A percentile compares a stretch with the other conserved stretches of the same genome.
phyloP scores from a whole-genome alignment of 139 green algal genomes.

The Closterium sp. region DNA sequence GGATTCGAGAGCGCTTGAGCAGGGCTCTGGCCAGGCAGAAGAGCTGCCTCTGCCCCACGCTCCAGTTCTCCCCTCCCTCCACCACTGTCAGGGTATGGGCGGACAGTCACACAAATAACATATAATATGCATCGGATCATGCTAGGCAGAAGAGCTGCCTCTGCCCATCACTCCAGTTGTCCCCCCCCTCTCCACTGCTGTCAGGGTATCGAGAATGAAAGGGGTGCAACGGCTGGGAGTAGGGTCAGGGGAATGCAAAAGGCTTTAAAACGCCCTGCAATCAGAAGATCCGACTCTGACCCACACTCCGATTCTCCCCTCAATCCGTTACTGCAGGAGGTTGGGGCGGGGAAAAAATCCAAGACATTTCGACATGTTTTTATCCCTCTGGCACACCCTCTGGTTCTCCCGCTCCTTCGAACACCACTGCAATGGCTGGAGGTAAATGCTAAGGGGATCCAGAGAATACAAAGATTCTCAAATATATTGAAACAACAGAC shows the following conservation, averaged over 20 bases:
- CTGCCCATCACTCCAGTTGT: neutral
- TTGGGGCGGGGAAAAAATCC: too few species aligned
- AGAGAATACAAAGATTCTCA: too few species aligned
- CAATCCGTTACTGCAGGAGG: too few species aligned
- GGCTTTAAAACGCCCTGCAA: neutral
- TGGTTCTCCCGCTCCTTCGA: too few species aligned
- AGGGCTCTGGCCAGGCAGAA: constrained; percentile 86
- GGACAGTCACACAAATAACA: neutral
- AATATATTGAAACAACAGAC: too few species aligned
- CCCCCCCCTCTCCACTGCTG: neutral
- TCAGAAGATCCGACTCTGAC: too few species aligned
- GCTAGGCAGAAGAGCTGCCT: neutral
- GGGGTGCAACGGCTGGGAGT: neutral
- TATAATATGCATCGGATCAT: neutral
- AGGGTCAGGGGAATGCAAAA: neutral
- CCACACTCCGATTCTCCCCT: too few species aligned
- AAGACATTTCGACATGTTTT: too few species aligned
- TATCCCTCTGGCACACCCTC: too few species aligned
- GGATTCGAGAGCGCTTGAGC: constrained; percentile 63
- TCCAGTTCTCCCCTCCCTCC: constrained; percentile 85
- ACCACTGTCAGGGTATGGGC: too few species aligned
- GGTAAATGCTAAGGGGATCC: too few species aligned
- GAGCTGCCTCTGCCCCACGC: constrained; percentile 87
- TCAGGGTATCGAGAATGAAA: neutral
- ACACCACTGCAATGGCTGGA: too few species aligned